Percentiles rank a stretch among this genome's conserved stretches.
These are phyloP conservation scores for Suhomyces maxii DNA, from an alignment of 1,139 yeast species.

Conservation along the genomic window DNA sequence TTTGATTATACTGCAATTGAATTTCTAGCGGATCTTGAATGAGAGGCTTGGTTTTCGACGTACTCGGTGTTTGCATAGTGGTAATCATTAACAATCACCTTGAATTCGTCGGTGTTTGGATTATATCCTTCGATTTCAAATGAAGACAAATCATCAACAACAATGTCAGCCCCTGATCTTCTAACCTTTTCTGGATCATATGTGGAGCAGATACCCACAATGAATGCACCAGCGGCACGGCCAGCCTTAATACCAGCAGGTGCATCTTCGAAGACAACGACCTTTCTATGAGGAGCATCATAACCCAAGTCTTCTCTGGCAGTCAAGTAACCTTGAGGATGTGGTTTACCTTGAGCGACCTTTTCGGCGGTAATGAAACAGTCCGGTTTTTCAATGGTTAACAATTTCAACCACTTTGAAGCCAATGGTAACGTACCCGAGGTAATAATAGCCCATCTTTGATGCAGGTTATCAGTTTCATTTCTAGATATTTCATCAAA, in stretches of 20 bases:
- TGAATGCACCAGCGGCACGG: conserved; percentile 78
- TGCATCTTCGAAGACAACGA: conserved; percentile 82
- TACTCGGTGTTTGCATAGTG: conserved; percentile 47
- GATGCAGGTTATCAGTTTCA: conserved; percentile 44
- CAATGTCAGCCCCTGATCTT: conserved; percentile 77
- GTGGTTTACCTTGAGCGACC: conserved; percentile 76
- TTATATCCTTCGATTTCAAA: conserved; percentile 45
- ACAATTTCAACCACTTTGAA: conserved; percentile 70
- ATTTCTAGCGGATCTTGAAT: conserved; percentile 6
- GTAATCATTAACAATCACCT: conserved; percentile 43
- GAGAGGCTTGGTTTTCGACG: conserved; percentile 7
- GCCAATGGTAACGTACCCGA: conserved; percentile 80
- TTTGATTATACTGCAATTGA: conserved; percentile 1
- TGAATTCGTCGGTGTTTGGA: conserved; percentile 47
- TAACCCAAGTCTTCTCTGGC: conserved; percentile 62
- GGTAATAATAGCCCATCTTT: conserved; percentile 81
- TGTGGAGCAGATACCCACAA: conserved; percentile 81
- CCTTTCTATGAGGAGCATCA: conserved; percentile 46
- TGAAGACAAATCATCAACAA: conserved; percentile 65
- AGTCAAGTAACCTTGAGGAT: conserved; percentile 75
- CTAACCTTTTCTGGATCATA: conserved; percentile 67
- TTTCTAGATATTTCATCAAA: conserved; percentile 44
- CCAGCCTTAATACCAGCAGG: conserved; percentile 88
- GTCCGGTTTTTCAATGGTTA: conserved; percentile 63
- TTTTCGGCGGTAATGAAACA: conserved; percentile 78